A percentile compares a stretch with the other conserved stretches of the same genome.
Evolutionary conservation across 2,329 filamentous ascomycete species (phyloP).

Genomic region (Thielaviopsis populi): DNA sequence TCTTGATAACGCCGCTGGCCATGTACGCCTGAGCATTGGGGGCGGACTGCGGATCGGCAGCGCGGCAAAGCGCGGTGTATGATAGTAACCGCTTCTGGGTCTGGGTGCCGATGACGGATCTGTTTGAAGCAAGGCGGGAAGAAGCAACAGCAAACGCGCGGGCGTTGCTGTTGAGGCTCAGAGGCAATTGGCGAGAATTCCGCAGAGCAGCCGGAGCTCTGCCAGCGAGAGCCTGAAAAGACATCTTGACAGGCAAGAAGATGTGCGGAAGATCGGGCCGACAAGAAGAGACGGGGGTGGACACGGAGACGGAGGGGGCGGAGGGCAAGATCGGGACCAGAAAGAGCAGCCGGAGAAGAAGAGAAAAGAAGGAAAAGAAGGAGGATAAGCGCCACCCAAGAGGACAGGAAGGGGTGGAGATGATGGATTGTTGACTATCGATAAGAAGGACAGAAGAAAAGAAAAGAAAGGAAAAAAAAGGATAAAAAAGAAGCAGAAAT

Average conservation of each 20-base stretch:
- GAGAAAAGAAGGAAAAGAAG: background rate
- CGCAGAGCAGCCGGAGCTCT: conserved; percentile 44
- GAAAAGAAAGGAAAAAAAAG: conserved; percentile 3
- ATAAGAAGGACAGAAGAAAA: background rate
- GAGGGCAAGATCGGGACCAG: background rate
- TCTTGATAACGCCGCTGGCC: conserved; percentile 73
- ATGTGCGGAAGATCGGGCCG: background rate
- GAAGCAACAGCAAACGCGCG: conserved; percentile 10
- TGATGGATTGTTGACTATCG: background rate
- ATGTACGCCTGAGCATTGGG: conserved; percentile 78
- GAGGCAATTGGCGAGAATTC: conserved; percentile 36
- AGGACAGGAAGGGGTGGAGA: background rate
- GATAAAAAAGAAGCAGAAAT: background rate
- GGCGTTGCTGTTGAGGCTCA: conserved; percentile 8
- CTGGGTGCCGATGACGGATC: conserved; percentile 10
- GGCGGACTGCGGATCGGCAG: conserved; percentile 45
- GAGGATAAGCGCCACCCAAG: background rate
- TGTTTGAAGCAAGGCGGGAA: conserved; percentile 10
- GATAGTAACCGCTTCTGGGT: conserved; percentile 35
- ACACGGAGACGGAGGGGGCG: background rate
- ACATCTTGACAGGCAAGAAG: conserved; percentile 18
- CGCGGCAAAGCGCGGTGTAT: conserved; percentile 29
- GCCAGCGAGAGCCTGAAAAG: conserved; percentile 34
- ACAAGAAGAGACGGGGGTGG: background rate
- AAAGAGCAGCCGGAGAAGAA: background rate